These are phyloP conservation scores for Arthrinium phaeospermum DNA, from an alignment of 2,329 filamentous ascomycete genomes.

Conservation along the genomic window DNA sequence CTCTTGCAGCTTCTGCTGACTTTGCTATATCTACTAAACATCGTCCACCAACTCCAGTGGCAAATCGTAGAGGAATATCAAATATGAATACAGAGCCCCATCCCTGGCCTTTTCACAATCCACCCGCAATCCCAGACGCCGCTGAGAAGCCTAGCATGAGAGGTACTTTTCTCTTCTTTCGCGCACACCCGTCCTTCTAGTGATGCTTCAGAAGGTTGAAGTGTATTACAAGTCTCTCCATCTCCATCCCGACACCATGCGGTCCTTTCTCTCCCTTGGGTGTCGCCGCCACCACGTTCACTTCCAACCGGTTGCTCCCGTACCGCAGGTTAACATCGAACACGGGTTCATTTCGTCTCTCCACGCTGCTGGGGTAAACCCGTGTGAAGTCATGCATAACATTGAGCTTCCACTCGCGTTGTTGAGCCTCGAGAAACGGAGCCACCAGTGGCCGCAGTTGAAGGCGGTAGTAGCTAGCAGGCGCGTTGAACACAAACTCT, in stretches of 20 bases:
- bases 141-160: not conserved
- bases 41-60: not conserved
- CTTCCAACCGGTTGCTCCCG: conserved; percentile 78
- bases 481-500: conserved; percentile 73
- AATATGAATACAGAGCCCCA: conserved; percentile 11
- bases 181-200: not conserved
- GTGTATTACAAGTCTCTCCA: conserved; percentile 80
- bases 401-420: conserved; percentile 78
- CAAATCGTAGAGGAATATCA: not conserved
- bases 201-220: conserved; percentile 62
- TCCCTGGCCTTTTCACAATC: conserved; percentile 4
- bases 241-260: conserved; percentile 69
- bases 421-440: conserved; percentile 60
- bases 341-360: conserved; percentile 66
- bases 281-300: conserved; percentile 77
- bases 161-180: not conserved
- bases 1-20: not conserved
- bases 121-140: conserved; percentile 3
- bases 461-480: conserved; percentile 70
- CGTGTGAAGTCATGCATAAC: conserved; percentile 72
- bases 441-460: conserved; percentile 73
- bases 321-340: conserved; percentile 76
- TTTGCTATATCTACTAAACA: conserved; percentile 12
- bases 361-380: conserved; percentile 56
- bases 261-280: conserved; percentile 62